Evolutionary conservation across 192 early-diverging fungal species (phyloP), one percentile per base, ranked within the genome.

Genomic region (Funneliformis geosporum): DNA sequence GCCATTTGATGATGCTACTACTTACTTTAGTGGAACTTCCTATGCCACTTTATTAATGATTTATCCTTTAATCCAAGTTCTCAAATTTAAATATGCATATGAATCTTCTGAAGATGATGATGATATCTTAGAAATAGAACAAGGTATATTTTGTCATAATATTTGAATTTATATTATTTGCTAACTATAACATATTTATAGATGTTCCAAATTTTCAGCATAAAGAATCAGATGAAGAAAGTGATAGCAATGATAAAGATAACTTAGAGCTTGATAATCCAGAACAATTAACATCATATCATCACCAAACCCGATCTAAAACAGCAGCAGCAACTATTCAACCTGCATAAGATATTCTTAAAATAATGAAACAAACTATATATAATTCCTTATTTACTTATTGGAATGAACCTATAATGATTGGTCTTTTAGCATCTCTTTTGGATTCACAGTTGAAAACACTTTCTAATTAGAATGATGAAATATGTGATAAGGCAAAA

Each of bases 191-290:
- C 33, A 33, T 33, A 33, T 33, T 67, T 67, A 66, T 40, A 67
- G 38, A 40, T 67, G 12, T 10, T 38, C 4, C 65, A 38, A 67
- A 67, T 39, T 42, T 67, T 67, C 10, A 7, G 5, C 14, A 67
- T 38, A 38, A 67, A 67, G 65, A 67, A 67, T 67, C 33, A 67
- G 27, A 27, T 38, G 65, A 67, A 38, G 65, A 67, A 47, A 47
- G 46, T 47, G 46, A 47, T 47, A 47, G 9, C 40, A 2, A 67
- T 67, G 9, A 47, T 10, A 18, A 38, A 14, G 38, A 67, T 21
- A 12, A 40, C 28, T 60, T 14, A 60, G 5, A 65, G 7, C 68
- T 27, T n/a, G 5, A 47, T 47, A 47, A 9, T 47, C 46, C 9
- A 47, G 46, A 47, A 12, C 46, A 47, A 47, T 47, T 12, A 47